Conservation (phyloP, 2,329 filamentous ascomycete species). For the Lecanicillium sp. region DNA sequence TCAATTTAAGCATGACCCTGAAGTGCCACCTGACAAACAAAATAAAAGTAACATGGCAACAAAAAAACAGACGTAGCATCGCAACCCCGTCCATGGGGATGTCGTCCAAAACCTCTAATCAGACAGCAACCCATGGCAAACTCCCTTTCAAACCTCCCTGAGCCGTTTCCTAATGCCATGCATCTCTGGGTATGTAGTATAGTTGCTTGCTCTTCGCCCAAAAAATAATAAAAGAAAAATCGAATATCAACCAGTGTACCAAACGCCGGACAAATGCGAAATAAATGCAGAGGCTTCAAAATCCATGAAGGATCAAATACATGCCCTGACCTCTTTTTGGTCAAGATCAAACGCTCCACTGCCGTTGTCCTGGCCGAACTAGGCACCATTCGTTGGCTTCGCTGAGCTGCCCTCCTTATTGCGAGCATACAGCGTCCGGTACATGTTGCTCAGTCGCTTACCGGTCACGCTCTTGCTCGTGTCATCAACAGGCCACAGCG, state of each 20-base stretch:
- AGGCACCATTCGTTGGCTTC: constrained; percentile 28
- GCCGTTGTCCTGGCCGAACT: constrained; percentile 12
- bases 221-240: constrained; percentile 8
- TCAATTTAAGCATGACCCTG: too few species aligned
- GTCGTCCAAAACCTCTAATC: constrained; percentile 5
- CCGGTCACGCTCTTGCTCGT: constrained; percentile 40
- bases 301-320: constrained; percentile 11
- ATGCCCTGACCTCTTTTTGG: constrained; percentile 6
- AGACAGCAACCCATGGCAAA: constrained; percentile 16
- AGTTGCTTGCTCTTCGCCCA: constrained; percentile 16
- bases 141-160: constrained; percentile 17
- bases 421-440: constrained; percentile 32
- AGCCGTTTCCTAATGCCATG: constrained; percentile 19
- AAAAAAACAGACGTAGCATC: constrained; percentile 8
- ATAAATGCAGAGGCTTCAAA: constrained; percentile 18
- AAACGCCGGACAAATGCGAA: constrained; percentile 17
- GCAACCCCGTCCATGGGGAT: constrained; percentile 1
- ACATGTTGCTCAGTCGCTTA: constrained; percentile 39
- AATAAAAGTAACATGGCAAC: constrained; percentile 7
- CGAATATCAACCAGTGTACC: constrained; percentile 21
- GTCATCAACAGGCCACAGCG: constrained; percentile 41
- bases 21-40: constrained; percentile 2
- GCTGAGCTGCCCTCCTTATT: constrained; percentile 26
- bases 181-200: constrained; percentile 24
- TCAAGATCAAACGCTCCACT: constrained; percentile 5